Conservation (phyloP, 495 filamentous ascomycete species). For the Talaromyces adpressus region DNA sequence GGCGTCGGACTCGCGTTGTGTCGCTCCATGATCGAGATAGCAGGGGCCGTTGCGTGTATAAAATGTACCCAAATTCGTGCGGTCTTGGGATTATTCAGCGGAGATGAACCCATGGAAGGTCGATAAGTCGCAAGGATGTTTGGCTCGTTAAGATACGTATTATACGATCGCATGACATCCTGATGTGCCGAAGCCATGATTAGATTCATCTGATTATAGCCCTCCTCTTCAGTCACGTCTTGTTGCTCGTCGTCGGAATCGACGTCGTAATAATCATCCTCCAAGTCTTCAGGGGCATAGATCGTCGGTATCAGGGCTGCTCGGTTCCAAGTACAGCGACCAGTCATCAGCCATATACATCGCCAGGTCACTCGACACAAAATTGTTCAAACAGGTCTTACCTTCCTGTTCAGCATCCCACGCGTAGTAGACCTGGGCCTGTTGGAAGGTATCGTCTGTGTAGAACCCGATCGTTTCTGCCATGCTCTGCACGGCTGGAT, state of each 20-base stretch:
- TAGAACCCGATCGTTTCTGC: background rate
- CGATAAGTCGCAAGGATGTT: conserved; percentile 74
- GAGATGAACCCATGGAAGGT: conserved; percentile 67
- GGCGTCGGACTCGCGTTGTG: conserved; percentile 71
- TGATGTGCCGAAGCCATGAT: conserved; percentile 44
- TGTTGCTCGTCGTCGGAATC: conserved; percentile 63
- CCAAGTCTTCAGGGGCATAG: conserved; percentile 33
- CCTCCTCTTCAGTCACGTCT: conserved; percentile 47
- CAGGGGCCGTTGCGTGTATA: conserved; percentile 80
- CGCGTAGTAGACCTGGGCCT: conserved; percentile 3
- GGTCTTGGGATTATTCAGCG: conserved; percentile 74
- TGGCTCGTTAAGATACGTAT: conserved; percentile 56
- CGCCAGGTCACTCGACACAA: background rate
- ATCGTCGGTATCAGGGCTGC: conserved; percentile 9
- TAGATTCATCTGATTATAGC: conserved; percentile 38
- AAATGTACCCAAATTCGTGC: conserved; percentile 90
- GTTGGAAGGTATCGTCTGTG: conserved; percentile 1
- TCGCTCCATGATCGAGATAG: conserved; percentile 81
- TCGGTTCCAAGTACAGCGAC: conserved; percentile 4
- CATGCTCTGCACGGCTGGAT: background rate
- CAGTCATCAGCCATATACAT: conserved; percentile 8
- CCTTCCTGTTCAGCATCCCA: conserved; percentile 9
- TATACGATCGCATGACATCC: conserved; percentile 52
- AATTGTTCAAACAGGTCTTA: conserved; percentile 6
- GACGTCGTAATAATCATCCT: conserved; percentile 56